Conservation (phyloP, 202 grass and related monocot genomes). For the Bolboschoenoplectus hybrid region DNA sequence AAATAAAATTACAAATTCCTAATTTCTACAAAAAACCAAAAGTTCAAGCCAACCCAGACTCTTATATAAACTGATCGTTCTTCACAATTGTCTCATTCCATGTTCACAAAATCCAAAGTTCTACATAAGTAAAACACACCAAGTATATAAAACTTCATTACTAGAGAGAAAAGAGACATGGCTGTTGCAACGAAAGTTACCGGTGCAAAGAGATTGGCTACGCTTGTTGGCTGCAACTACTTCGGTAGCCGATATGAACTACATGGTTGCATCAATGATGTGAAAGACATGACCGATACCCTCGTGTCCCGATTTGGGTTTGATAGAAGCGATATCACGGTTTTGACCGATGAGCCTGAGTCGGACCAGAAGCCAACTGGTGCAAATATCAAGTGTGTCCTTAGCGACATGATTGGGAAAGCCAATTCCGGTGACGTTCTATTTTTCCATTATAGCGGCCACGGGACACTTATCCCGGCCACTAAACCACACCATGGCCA, state of each 20-base stretch:
- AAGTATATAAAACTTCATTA: neutral
- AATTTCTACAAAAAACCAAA: neutral
- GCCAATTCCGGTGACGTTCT: constrained; percentile 61
- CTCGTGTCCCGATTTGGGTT: constrained; percentile 63
- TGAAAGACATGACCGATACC: constrained; percentile 51
- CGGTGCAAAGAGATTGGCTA: constrained; percentile 47
- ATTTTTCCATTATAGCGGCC: constrained; percentile 87
- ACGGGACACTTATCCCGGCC: constrained; percentile 69
- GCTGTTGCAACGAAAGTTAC: neutral
- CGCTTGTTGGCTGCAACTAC: constrained; percentile 81
- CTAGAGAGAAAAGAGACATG: constrained; percentile 15
- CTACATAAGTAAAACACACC: neutral
- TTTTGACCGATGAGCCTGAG: constrained; percentile 58
- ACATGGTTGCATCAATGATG: constrained; percentile 87
- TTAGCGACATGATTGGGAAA: constrained; percentile 61
- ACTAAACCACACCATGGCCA: constrained; percentile 36
- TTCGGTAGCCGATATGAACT: constrained; percentile 48
- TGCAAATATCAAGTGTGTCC: constrained; percentile 56
- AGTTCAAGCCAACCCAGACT: neutral
- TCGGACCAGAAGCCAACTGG: constrained; percentile 55
- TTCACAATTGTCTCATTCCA: neutral
- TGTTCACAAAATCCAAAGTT: constrained; percentile 15
- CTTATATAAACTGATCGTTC: constrained; percentile 22
- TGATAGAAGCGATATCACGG: constrained; percentile 41
- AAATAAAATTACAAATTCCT: neutral